Percentiles rank a stretch among this genome's conserved stretches.
phyloP scores from a whole-genome alignment of 345 rosid species.

The Abelmoschus esculentus region DNA sequence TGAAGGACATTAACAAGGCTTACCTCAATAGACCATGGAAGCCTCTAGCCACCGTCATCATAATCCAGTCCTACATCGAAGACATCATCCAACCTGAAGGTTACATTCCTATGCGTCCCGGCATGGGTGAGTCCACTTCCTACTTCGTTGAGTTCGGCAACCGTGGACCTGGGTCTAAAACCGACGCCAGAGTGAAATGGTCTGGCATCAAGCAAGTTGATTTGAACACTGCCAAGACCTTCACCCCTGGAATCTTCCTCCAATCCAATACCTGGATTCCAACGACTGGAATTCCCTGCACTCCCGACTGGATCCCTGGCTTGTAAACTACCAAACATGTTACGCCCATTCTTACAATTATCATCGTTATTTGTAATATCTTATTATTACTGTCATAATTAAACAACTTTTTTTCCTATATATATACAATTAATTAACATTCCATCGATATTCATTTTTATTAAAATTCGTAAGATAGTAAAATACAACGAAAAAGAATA shows the following conservation, averaged over 20 bases:
- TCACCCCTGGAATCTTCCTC: constrained; percentile 18
- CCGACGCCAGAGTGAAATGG: constrained; percentile 45
- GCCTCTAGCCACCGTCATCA: constrained; percentile 39
- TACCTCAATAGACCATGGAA: constrained; percentile 77
- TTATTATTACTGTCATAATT: constrained; percentile 5
- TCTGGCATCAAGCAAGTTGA: constrained; percentile 33
- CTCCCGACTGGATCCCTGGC: no score
- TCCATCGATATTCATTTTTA: no score
- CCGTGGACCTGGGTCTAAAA: constrained; percentile 50
- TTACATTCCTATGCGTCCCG: neutral
- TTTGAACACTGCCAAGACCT: constrained; percentile 19
- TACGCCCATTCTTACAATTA: no score
- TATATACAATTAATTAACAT: no score
- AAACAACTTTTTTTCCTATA: neutral
- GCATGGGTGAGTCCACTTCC: constrained; percentile 24
- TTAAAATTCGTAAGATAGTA: no score
- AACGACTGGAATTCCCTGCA: no score
- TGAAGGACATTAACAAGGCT: constrained; percentile 32
- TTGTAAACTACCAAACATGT: no score
- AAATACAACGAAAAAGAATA: no score
- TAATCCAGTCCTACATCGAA: constrained; percentile 45
- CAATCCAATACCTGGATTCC: no score
- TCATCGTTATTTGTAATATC: no score
- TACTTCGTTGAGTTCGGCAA: constrained; percentile 50
- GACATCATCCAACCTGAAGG: constrained; percentile 46